These are phyloP conservation scores for Solanum hybrid DNA, from an alignment of 305 asterid genomes.

Conservation along the genomic window DNA sequence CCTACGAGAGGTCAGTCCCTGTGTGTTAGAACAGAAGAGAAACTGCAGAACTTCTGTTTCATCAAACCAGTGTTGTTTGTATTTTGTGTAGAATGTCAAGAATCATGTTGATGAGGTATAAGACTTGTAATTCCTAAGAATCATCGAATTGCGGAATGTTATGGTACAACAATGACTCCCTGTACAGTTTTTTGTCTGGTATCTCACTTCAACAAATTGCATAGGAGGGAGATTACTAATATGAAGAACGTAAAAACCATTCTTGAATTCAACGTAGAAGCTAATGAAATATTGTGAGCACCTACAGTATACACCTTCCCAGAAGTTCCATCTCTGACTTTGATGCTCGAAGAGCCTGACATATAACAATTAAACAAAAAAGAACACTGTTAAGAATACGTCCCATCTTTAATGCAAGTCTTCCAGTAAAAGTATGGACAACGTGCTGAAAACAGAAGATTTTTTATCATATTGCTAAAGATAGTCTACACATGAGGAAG, in stretches of 20 bases:
- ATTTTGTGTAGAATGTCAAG: not conserved
- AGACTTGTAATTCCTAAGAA: not conserved
- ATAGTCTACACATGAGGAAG: not conserved
- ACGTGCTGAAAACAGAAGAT: not conserved
- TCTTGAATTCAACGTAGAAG: not conserved
- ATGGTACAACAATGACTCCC: conserved; percentile 1
- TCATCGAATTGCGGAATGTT: not conserved
- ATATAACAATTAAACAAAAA: not conserved
- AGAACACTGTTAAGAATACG: not conserved
- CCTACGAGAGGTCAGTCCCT: not conserved
- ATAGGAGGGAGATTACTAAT: not conserved
- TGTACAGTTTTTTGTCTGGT: not conserved
- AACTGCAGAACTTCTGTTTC: not conserved
- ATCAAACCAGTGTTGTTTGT: not conserved
- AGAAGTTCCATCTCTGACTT: conserved; percentile 26
- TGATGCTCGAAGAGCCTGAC: conserved; percentile 40
- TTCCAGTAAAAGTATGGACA: not conserved
- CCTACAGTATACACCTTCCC: conserved; percentile 21
- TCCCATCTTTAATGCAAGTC: not conserved
- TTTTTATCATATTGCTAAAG: not conserved
- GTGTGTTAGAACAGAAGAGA: not conserved
- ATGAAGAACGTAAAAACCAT: not conserved
- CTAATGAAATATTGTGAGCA: conserved; percentile 24
- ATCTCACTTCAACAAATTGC: not conserved
- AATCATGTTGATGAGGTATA: conserved; percentile 1